phyloP scores from a whole-genome alignment of 2,329 filamentous ascomycete species.

The Cladophialophora exuberans region DNA sequence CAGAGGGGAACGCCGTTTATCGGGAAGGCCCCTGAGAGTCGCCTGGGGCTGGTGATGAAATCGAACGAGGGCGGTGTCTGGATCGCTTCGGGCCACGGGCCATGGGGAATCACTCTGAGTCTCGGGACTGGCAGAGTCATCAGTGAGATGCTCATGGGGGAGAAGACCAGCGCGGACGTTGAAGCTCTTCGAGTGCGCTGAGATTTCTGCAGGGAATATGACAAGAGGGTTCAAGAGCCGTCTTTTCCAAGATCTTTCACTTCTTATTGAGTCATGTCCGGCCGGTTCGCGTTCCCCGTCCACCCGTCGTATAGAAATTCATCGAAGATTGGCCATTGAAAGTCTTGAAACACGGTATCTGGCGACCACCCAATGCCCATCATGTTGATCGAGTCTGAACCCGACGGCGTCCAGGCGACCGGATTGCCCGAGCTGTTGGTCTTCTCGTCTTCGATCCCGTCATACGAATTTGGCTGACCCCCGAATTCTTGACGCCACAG shows the following conservation, averaged over 20 bases:
- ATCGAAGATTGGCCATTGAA: slow-evolving; percentile 21
- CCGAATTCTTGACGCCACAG: slow-evolving; percentile 23
- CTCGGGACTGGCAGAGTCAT: slow-evolving; percentile 72
- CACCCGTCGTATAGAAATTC: slow-evolving; percentile 16
- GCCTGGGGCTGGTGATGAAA: slow-evolving; percentile 51
- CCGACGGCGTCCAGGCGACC: background rate
- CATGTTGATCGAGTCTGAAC: slow-evolving; percentile 8
- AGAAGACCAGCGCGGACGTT: slow-evolving; percentile 53
- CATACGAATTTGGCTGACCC: slow-evolving; percentile 16
- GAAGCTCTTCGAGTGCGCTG: background rate
- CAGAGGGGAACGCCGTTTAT: slow-evolving; percentile 67
- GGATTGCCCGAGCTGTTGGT: slow-evolving; percentile 1
- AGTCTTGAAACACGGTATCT: slow-evolving; percentile 22
- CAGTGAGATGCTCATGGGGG: slow-evolving; percentile 69
- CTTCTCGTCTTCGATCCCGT: slow-evolving; percentile 22
- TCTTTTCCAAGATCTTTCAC: background rate
- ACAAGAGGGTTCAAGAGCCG: background rate
- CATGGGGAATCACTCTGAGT: slow-evolving; percentile 70
- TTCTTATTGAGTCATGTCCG: background rate
- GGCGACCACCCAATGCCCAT: slow-evolving; percentile 25
- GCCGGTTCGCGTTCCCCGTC: background rate
- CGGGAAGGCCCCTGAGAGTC: slow-evolving; percentile 46
- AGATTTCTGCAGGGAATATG: background rate
- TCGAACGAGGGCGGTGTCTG: slow-evolving; percentile 59
- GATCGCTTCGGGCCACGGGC: slow-evolving; percentile 72